phyloP scores from a whole-genome alignment of 2,329 filamentous ascomycete species.

The Blumeria graminis region DNA sequence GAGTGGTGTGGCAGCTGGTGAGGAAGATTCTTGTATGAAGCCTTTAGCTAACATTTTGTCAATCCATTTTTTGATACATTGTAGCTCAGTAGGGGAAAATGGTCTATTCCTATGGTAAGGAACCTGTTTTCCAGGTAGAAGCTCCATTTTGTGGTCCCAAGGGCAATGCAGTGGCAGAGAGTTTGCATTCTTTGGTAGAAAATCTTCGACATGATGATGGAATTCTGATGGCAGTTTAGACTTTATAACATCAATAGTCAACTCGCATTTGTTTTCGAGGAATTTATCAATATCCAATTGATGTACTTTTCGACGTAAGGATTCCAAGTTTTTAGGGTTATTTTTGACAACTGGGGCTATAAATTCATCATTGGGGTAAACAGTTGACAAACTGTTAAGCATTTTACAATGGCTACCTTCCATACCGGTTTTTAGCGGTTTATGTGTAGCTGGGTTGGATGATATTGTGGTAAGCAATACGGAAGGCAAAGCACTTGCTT shows the following conservation, averaged over 20 bases:
- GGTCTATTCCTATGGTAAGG: neutral
- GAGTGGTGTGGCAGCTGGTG: neutral
- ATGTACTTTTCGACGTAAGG: neutral
- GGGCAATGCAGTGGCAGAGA: neutral
- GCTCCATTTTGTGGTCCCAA: neutral
- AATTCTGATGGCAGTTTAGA: neutral
- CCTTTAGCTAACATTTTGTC: constrained; percentile 2
- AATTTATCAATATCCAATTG: neutral
- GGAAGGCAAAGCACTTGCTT: neutral
- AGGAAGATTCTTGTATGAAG: constrained; percentile 1
- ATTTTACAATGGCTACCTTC: neutral
- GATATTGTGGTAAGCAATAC: neutral
- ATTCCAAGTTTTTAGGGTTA: neutral
- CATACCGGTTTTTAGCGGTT: neutral
- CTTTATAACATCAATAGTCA: neutral
- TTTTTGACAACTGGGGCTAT: neutral
- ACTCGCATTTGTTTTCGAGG: neutral
- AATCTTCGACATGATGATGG: neutral
- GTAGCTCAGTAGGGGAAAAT: neutral
- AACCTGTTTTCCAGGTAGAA: neutral
- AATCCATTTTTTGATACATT: neutral
- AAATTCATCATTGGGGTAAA: neutral
- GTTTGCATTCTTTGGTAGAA: neutral
- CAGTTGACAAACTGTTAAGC: neutral
- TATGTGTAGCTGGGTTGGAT: neutral